Evolutionary conservation across 495 filamentous ascomycete genomes (phyloP).

Genomic region (Pyrenula massariospora): DNA sequence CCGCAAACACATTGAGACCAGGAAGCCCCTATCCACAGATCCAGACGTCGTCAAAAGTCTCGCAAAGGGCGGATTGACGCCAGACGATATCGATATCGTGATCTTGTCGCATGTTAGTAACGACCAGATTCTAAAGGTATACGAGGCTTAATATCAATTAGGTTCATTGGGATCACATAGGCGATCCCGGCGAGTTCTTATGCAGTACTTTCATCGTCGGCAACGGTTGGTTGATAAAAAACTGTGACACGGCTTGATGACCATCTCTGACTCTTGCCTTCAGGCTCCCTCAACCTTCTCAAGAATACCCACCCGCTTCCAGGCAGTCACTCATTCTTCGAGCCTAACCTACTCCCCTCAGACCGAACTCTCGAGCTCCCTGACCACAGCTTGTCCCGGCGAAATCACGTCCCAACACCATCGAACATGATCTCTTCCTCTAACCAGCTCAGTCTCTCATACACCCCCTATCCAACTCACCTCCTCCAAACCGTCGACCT

Average conservation of each 20-base stretch:
- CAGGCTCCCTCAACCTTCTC: conserved; percentile 13
- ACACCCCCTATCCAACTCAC: conserved; percentile 8
- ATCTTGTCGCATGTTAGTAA: conserved; percentile 23
- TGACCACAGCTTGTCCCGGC: conserved; percentile 3
- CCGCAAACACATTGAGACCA: conserved; percentile 18
- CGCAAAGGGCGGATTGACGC: conserved; percentile 13
- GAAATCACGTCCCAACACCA: not conserved
- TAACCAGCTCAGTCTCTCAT: no score
- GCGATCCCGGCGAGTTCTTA: conserved; percentile 24
- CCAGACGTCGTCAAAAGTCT: conserved; percentile 24
- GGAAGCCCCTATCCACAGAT: conserved; percentile 19
- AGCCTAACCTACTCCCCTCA: conserved; percentile 20
- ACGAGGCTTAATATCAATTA: not conserved
- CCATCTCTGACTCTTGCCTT: no score
- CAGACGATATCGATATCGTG: conserved; percentile 25
- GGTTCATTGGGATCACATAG: conserved; percentile 31
- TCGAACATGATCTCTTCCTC: conserved; percentile 8
- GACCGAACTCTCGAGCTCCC: conserved; percentile 23
- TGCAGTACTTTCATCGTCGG: conserved; percentile 23
- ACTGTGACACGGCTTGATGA: no score
- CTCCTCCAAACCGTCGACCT: conserved; percentile 28
- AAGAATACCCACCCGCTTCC: conserved; percentile 4
- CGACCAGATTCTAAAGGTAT: not conserved
- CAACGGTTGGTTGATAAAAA: conserved; percentile 14
- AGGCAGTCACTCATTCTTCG: conserved; percentile 27